Evolutionary conservation across 169 alveolate genomes (phyloP), one percentile per base, ranked within the genome.

Genomic region (Eimeria maxima): DNA sequence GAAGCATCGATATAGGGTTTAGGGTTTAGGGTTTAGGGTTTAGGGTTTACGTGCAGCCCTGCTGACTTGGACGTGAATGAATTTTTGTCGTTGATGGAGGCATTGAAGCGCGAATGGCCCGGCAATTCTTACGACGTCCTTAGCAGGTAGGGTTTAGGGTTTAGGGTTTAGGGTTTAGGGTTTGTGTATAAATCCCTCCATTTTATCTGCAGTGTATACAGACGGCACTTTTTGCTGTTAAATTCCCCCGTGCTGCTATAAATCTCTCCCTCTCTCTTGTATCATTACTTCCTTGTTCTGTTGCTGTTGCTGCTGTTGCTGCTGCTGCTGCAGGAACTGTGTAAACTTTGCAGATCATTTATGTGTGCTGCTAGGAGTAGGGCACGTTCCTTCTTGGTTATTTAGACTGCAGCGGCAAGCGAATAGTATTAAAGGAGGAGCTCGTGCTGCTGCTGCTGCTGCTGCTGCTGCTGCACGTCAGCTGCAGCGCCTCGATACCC

Each of bases 321-420:
- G 42, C 45, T 60, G 94, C 71, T n/a, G 47, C 57, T 44, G 86
- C 71, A 88, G 94, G 86, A 88, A 88, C 94, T 88, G 94, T 29
- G 83, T 88, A 50, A 88, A 88, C 53, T 88, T 88, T 88, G 94
- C 94, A 16, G 94, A 88, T 69, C 86, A 69, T 55, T 57, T 88
- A 18, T 88, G 94, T 44, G 47, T 88, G 33, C 14, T 88, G 55
- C 86, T 88, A 20, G 94, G 94, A 0, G 94, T 88, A 45, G 94
- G 94, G 73, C 78, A 74, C 57, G 47, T 88, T 27, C 94, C 94
- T 38, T 57, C 94, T 10, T 88, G 94, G 94, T 57, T 88, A 10
- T 73, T 88, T 71, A 38, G 94, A 18, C 94, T 88, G 55, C 94
- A 88, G 71, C 83, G 71, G 55, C 94, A 88, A 33, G 94, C 94